Conservation (phyloP, 2,329 filamentous ascomycete genomes). For the Cladosporium cucumerinum region DNA sequence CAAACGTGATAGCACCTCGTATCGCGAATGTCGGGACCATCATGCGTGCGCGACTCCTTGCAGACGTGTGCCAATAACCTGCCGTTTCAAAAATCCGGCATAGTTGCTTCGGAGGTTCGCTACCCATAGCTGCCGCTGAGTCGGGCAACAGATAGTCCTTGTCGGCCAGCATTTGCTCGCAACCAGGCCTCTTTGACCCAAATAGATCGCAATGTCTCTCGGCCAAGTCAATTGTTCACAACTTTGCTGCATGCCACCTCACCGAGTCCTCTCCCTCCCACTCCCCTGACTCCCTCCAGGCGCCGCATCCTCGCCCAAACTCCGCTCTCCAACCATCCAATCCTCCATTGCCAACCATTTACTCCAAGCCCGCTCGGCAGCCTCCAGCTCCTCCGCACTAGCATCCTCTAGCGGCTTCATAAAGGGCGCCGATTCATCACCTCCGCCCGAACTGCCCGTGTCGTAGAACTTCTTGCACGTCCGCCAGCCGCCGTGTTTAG, state of each 20-base stretch:
- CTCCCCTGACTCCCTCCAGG: slow-evolving; percentile 2
- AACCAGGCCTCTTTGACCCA: neutral
- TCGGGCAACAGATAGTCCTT: neutral
- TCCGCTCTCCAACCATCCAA: slow-evolving; percentile 91
- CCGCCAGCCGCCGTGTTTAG: slow-evolving; percentile 88
- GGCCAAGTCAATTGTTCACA: neutral
- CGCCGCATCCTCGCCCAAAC: slow-evolving; percentile 29
- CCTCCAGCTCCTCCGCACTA: slow-evolving; percentile 74
- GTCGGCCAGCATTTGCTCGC: neutral
- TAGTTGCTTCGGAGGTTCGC: neutral
- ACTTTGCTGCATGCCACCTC: neutral
- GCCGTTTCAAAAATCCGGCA: neutral
- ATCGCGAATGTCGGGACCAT: neutral
- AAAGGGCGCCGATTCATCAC: slow-evolving; percentile 82
- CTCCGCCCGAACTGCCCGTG: slow-evolving; percentile 61
- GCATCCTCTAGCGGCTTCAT: slow-evolving; percentile 71
- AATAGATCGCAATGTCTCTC: neutral
- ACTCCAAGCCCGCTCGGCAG: slow-evolving; percentile 82
- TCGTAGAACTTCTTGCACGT: slow-evolving; percentile 89
- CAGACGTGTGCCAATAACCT: neutral
- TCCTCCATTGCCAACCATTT: slow-evolving; percentile 96
- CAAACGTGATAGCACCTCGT: neutral
- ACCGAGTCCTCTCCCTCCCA: slow-evolving; percentile 8
- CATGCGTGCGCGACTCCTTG: neutral
- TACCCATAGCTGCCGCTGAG: neutral